A percentile compares a stretch with the other conserved stretches of the same genome.
These are phyloP conservation scores for Tagetes erecta DNA, from an alignment of 129 eudicot genomes.

Conservation along the genomic window DNA sequence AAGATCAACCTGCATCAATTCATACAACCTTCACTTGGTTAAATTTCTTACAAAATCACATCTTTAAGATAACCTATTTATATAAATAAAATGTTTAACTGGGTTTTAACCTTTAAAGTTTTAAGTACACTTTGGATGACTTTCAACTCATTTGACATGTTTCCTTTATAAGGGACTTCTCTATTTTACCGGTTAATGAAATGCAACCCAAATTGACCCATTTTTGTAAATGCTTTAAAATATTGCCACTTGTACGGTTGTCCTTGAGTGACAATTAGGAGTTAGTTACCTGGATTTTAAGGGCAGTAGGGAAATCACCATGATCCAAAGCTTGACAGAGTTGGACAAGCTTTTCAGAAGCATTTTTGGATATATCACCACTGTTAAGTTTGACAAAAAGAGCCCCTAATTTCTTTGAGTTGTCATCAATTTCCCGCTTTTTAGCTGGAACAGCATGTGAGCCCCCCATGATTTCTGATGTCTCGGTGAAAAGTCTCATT, in stretches of 20 bases:
- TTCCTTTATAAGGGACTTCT: neutral
- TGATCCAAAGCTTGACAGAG: conserved; percentile 86
- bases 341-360: conserved; percentile 87
- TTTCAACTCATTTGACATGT: conserved; percentile 4
- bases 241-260: neutral
- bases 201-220: neutral
- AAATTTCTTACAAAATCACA: neutral
- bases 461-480: conserved; percentile 92
- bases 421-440: conserved; percentile 94
- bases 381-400: conserved; percentile 82
- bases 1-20: conserved; percentile 56
- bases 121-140: neutral
- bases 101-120: neutral
- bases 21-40: neutral
- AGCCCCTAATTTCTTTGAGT: conserved; percentile 87
- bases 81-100: neutral
- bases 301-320: conserved; percentile 81
- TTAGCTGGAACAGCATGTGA: conserved; percentile 75
- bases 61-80: neutral
- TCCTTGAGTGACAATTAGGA: neutral
- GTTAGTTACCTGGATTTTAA: conserved; percentile 70
- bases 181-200: neutral
- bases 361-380: conserved; percentile 83
- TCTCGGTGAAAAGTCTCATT: conserved; percentile 82
- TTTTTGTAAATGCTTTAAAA: neutral